Evolutionary conservation across 2,329 filamentous ascomycete species (phyloP).

Genomic region (Alternaria infectoria): DNA sequence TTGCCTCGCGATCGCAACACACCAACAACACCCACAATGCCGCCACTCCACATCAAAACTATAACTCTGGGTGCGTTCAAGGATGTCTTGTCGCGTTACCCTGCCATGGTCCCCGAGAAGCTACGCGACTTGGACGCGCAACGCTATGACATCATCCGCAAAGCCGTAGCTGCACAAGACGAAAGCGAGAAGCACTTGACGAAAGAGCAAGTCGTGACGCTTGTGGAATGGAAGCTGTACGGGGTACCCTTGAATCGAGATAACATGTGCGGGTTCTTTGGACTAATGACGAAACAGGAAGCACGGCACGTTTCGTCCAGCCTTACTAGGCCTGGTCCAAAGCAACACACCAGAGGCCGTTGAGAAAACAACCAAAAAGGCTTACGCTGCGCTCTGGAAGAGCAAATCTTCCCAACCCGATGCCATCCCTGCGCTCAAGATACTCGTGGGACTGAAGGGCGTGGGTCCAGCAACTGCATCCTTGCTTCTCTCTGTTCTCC

Average conservation of each 20-base stretch:
- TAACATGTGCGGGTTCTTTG: background rate
- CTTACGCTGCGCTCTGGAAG: conserved; percentile 49
- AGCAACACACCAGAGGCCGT: conserved; percentile 64
- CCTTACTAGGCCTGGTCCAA: conserved; percentile 55
- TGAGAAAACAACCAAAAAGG: conserved; percentile 58
- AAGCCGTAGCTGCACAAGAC: conserved; percentile 20
- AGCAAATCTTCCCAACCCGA: background rate
- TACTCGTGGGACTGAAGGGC: conserved; percentile 69
- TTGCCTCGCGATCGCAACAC: background rate
- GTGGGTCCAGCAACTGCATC: conserved; percentile 82
- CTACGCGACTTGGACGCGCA: conserved; percentile 40
- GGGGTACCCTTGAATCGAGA: background rate
- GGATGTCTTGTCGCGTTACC: conserved; percentile 32
- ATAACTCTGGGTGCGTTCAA: conserved; percentile 31
- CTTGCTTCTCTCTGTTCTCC: conserved; percentile 71
- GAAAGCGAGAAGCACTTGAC: conserved; percentile 18
- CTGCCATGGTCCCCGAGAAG: conserved; percentile 30
- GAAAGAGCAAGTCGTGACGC: conserved; percentile 39
- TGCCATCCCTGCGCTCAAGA: conserved; percentile 53
- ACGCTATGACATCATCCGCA: conserved; percentile 41
- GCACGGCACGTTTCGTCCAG: conserved; percentile 59
- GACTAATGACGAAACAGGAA: conserved; percentile 39
- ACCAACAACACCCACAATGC: conserved; percentile 8
- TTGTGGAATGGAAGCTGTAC: conserved; percentile 52
- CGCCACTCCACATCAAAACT: conserved; percentile 9